Conservation (phyloP, 1,284 basidiomycete genomes). For the Mycena citricolor region DNA sequence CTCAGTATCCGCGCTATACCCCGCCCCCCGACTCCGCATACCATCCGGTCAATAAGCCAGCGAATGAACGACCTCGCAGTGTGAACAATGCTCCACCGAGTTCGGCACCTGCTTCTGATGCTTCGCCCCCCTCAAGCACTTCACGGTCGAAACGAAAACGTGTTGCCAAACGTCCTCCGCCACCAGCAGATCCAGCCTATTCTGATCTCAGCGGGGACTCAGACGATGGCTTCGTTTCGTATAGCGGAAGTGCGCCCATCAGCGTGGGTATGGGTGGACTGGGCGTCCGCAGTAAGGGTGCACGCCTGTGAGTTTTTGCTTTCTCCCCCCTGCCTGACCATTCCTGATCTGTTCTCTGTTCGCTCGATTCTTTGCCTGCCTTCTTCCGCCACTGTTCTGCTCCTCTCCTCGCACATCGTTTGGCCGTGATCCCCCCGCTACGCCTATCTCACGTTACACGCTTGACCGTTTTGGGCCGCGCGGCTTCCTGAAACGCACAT, state of each 20-base stretch:
- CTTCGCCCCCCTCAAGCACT: conserved; percentile 1
- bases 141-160: conserved; percentile 19
- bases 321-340: background rate
- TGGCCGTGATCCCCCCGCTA: too few relatives aligned
- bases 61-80: background rate
- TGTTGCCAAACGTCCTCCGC: conserved; percentile 10
- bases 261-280: conserved; percentile 24
- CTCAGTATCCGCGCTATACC: background rate
- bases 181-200: conserved; percentile 9
- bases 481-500: too few relatives aligned
- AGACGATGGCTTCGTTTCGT: conserved; percentile 11
- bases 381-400: background rate
- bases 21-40: background rate
- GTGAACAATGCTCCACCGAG: background rate
- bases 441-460: too few relatives aligned
- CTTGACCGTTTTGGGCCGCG: too few relatives aligned
- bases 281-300: conserved; percentile 17
- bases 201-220: conserved; percentile 19
- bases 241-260: conserved; percentile 13
- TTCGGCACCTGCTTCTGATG: background rate
- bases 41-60: background rate
- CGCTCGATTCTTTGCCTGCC: background rate
- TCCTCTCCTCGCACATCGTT: background rate
- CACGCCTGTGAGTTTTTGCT: conserved; percentile 19
- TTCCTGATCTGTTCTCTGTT: background rate